phyloP scores from a whole-genome alignment of 495 filamentous ascomycete species.

The Neurospora terricola region DNA sequence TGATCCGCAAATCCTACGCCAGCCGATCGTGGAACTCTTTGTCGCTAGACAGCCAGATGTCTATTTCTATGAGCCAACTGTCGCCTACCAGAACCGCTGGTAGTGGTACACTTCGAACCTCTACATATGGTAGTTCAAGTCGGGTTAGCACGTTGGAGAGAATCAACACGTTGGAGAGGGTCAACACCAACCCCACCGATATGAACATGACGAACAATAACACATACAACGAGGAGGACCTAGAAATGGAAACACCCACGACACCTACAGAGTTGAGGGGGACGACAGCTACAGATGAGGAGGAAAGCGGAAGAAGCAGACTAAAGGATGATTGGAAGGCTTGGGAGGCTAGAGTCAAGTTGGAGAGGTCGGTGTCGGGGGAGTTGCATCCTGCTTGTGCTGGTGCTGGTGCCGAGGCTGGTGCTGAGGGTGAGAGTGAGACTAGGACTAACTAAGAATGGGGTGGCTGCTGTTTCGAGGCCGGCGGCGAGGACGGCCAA shows the following conservation, averaged over 20 bases:
- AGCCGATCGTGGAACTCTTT: conserved; percentile 20
- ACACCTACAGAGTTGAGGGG: conserved; percentile 4
- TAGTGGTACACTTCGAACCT: too few relatives aligned
- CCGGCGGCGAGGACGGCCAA: not conserved
- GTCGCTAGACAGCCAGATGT: not conserved
- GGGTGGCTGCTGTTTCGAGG: not conserved
- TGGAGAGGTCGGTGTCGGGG: conserved; percentile 17
- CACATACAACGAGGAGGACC: not conserved
- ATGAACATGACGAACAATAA: not conserved
- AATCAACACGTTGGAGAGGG: too few relatives aligned
- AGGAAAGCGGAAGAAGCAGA: not conserved
- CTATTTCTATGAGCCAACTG: not conserved
- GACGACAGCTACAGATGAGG: conserved; percentile 7
- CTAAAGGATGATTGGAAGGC: conserved; percentile 23
- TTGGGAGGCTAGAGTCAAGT: conserved; percentile 19
- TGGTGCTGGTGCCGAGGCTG: not conserved
- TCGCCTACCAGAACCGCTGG: not conserved
- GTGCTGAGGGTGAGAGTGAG: not conserved
- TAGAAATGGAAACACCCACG: not conserved
- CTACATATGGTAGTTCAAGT: too few relatives aligned
- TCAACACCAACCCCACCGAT: too few relatives aligned
- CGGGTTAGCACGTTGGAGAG: too few relatives aligned
- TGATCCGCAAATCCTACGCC: conserved; percentile 40
- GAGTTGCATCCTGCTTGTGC: conserved; percentile 16
- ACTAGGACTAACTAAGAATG: too few relatives aligned